phyloP scores from a whole-genome alignment of 495 filamentous ascomycete genomes.

The Daldinia childiae region DNA sequence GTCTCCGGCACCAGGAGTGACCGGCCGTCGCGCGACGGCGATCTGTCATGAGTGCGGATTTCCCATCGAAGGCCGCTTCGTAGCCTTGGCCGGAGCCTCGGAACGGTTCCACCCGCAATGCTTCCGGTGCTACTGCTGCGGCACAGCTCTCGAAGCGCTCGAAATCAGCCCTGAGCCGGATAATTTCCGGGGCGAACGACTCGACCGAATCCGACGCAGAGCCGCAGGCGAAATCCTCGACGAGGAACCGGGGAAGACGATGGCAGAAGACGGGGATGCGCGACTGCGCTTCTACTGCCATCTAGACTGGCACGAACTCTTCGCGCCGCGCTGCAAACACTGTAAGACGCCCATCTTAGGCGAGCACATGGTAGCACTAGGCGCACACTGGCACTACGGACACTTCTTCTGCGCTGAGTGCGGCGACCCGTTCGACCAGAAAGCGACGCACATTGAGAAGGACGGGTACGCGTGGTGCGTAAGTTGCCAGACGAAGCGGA shows the following conservation, averaged over 20 bases:
- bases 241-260: constrained; percentile 65
- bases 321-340: constrained; percentile 90
- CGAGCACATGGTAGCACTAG: constrained; percentile 91
- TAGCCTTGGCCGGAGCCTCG: constrained; percentile 73
- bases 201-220: constrained; percentile 71
- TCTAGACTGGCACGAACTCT: constrained; percentile 96
- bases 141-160: constrained; percentile 88
- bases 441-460: constrained; percentile 93
- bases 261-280: constrained; percentile 72
- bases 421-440: constrained; percentile 88
- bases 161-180: constrained; percentile 95
- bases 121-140: constrained; percentile 89
- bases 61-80: constrained; percentile 88
- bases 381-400: constrained; percentile 94
- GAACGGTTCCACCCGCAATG: constrained; percentile 92
- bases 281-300: constrained; percentile 92
- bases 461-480: constrained; percentile 99
- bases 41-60: constrained; percentile 84
- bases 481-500: constrained; percentile 88
- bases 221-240: constrained; percentile 67
- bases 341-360: constrained; percentile 99
- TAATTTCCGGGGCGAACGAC: constrained; percentile 69
- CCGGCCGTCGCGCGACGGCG: constrained; percentile 72
- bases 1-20: constrained; percentile 53
- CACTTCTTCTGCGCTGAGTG: constrained; percentile 99